phyloP scores from a whole-genome alignment of 306 rosid species.

The Cercis canadensis region DNA sequence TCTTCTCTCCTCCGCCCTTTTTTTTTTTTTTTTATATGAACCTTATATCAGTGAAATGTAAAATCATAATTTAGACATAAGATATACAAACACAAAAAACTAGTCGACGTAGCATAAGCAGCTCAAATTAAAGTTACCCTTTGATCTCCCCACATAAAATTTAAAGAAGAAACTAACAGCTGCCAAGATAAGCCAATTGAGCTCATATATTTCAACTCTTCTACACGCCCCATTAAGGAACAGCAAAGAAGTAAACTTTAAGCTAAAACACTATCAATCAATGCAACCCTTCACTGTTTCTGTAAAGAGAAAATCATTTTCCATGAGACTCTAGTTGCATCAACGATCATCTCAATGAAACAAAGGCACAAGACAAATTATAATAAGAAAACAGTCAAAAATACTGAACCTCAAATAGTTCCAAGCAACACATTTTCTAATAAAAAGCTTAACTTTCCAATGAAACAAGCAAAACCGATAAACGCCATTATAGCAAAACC shows the following conservation, averaged over 20 bases:
- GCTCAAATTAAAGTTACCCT: not conserved
- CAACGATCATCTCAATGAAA: constrained; percentile 17
- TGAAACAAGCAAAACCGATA: not conserved
- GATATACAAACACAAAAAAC: not conserved
- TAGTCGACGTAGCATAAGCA: constrained; percentile 4
- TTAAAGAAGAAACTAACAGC: not conserved
- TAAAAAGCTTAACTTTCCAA: not conserved
- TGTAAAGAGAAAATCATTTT: not conserved
- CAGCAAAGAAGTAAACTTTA: not conserved
- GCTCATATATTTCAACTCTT: constrained; percentile 2
- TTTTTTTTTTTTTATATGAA: no score
- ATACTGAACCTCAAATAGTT: not conserved
- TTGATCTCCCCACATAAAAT: not conserved
- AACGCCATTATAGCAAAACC: not conserved
- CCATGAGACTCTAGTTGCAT: not conserved
- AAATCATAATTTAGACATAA: not conserved
- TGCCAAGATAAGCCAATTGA: constrained; percentile 4
- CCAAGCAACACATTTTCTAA: not conserved
- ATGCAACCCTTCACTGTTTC: not conserved
- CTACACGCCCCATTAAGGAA: not conserved
- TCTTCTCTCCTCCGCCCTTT: no score
- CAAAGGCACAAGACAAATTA: not conserved
- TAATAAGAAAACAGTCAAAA: not conserved
- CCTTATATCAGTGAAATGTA: constrained; percentile 14
- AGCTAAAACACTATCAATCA: not conserved